Base-by-base conservation (phyloP, 768 basidiomycete species). In the Hypholoma fasciculare region DNA sequence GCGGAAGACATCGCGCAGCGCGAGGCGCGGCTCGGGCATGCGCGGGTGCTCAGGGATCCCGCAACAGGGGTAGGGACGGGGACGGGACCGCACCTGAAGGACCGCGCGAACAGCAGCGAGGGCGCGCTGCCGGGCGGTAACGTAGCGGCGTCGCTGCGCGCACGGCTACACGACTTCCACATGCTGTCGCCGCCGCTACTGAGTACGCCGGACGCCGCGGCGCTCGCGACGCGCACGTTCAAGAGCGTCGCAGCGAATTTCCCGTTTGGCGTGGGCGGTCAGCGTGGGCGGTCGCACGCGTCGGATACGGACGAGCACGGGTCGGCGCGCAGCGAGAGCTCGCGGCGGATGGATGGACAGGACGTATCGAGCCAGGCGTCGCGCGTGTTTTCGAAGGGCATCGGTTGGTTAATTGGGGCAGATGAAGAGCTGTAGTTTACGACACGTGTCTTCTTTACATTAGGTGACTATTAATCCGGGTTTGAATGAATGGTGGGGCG, bases 351-450 rank as follows among this genome's bases (percentile, higher is more conserved):
- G 59, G 82, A 82, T 52, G 76, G 76, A 39, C 85, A 82, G 16
- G 89, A 89, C 53, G 86, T 90, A 42, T 84, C 87, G 17, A 71
- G 82, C n/a, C 87, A 89, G 64, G 93, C 93, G 2, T 84, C 86
- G 49, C 81, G 88, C 34, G 92, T 86, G 3, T 71, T 98, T 42
- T 90, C 92, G 38, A 89, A 89, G 66, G 96, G 96, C 7, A 92
- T 98, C 52, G 96, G 96, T 27, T 98, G 96, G 96, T 78, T 98
- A 27, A 87, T 98, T 57, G 96, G 96, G 42, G 90, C 87, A 12
- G 94, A 95, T 59, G 88, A 86, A 49, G 69, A 74, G 63, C 62
- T 63, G 61, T 69, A 67, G 55, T 38, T 36, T 47, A 46, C 23
- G 19, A 36, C 48, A 57, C 30, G 40, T 42, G 43, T 39, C 30